Evolutionary conservation across 345 rosid genomes (phyloP), one percentile per base, ranked within the genome.

Genomic region (Hypericum perforatum): DNA sequence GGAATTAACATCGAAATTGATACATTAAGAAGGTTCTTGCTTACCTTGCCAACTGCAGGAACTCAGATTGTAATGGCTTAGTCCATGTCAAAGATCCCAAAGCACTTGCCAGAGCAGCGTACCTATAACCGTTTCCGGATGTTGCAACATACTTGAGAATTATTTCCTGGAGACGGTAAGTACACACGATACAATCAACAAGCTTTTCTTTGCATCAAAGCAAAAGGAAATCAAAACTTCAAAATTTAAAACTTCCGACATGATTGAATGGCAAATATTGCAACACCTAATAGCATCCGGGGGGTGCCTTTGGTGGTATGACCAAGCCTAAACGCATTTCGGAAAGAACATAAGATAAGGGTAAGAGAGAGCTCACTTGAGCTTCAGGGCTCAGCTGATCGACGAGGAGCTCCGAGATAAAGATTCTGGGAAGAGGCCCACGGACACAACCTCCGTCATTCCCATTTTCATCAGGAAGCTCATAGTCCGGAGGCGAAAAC

Each of bases 391-490:
- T 87, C 78, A 85, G 66, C 63, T 85, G 81, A 9, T 85, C 81
- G 0, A 91, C 88, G 54, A 91, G 89, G 53, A 91, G 92, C 75
- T 91, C 98, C 2, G 98, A 91, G 63, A 91, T 84, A 50, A 91
- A 91, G 37, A 85, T 64, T 70, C 98, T 76, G 0, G 96, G 96
- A 50, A 87, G 71, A 61, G 98, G 98, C 3, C 95, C 96, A 45
- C 70, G 48, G 41, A 76, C 74, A 22, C 96, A 84, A 43, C 70
- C 68, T 42, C 88, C 86, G 49, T 58, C 69, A 50, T 22, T 22
- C 32, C 32, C 4, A 22, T 22, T 22, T 4, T 22, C 32, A 22
- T 65, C 67, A 36, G 62, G 16, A 41, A 11, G 45, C 41, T 75
- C 62, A 72, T 43, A 49, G 59, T 49, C 16, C 38, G 96, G 98